Evolutionary conservation across 768 basidiomycete species (phyloP).

Genomic region (Coprinopsis strossmayeri): DNA sequence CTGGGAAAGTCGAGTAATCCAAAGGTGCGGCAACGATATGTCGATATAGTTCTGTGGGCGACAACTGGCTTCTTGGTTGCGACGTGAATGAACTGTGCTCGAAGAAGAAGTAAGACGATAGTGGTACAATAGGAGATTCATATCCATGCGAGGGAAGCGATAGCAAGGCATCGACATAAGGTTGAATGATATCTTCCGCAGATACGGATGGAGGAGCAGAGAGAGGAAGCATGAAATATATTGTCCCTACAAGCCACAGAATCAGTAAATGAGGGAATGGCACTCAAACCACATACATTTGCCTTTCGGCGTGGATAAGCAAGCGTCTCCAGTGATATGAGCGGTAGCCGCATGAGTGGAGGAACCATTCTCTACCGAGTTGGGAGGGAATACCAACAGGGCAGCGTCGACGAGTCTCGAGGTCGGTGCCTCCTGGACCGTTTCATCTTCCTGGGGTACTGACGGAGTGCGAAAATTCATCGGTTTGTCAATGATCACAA

Average conservation of each 20-base stretch:
- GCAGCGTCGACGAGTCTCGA: constrained; percentile 47
- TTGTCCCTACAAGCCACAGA: constrained; percentile 42
- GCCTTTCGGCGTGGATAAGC: constrained; percentile 65
- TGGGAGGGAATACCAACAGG: constrained; percentile 72
- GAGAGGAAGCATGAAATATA: constrained; percentile 52
- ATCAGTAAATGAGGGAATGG: neutral
- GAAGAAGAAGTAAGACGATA: constrained; percentile 53
- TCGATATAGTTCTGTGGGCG: constrained; percentile 5
- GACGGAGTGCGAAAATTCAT: constrained; percentile 18
- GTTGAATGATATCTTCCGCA: constrained; percentile 40
- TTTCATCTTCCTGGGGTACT: neutral
- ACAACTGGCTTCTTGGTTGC: constrained; percentile 1
- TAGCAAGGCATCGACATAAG: constrained; percentile 52
- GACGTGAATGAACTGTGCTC: constrained; percentile 26
- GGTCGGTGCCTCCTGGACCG: constrained; percentile 13
- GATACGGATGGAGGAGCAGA: constrained; percentile 10
- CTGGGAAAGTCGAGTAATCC: constrained; percentile 34
- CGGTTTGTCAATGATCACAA: constrained; percentile 32
- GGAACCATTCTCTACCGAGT: constrained; percentile 44
- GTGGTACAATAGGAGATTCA: constrained; percentile 24
- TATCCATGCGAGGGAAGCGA: constrained; percentile 19
- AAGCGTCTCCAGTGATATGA: constrained; percentile 65
- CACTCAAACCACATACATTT: constrained; percentile 46
- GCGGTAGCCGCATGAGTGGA: constrained; percentile 48
- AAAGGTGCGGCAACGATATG: constrained; percentile 23